A percentile compares a stretch with the other conserved stretches of the same genome.
Evolutionary conservation across 2,329 filamentous ascomycete species (phyloP).

Genomic region (Ascochyta koolunga): DNA sequence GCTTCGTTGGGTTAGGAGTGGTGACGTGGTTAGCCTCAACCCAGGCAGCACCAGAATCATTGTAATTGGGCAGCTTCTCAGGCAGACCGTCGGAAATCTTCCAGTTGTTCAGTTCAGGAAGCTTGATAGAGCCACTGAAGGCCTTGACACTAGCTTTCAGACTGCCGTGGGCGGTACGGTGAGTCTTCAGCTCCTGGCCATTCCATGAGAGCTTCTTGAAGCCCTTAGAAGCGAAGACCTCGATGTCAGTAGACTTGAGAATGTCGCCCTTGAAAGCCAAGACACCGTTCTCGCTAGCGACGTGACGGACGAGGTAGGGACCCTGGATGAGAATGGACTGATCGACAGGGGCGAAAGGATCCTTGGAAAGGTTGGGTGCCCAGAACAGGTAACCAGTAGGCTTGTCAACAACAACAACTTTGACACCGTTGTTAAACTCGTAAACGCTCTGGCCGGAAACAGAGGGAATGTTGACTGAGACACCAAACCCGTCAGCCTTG

Average conservation of each 20-base stretch:
- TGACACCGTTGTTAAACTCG: constrained; percentile 46
- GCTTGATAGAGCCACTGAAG: constrained; percentile 31
- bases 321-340: constrained; percentile 50
- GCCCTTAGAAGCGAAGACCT: constrained; percentile 44
- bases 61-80: constrained; percentile 54
- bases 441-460: constrained; percentile 43
- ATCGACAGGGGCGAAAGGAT: constrained; percentile 48
- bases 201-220: constrained; percentile 48
- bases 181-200: constrained; percentile 38
- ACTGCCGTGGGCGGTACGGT: constrained; percentile 46
- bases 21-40: constrained; percentile 44
- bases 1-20: constrained; percentile 48
- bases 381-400: constrained; percentile 48
- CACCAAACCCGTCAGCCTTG: constrained; percentile 47
- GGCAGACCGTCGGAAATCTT: constrained; percentile 57
- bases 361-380: constrained; percentile 47
- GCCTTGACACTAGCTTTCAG: constrained; percentile 40
- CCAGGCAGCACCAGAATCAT: constrained; percentile 54
- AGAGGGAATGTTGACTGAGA: constrained; percentile 40
- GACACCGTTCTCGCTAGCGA: constrained; percentile 25
- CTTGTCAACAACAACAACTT: constrained; percentile 47
- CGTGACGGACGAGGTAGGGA: constrained; percentile 50
- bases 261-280: constrained; percentile 47
- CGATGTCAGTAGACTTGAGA: constrained; percentile 42
- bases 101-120: constrained; percentile 56